phyloP scores from a whole-genome alignment of 192 early-diverging fungal genomes.

The Backusella tarrabulga region DNA sequence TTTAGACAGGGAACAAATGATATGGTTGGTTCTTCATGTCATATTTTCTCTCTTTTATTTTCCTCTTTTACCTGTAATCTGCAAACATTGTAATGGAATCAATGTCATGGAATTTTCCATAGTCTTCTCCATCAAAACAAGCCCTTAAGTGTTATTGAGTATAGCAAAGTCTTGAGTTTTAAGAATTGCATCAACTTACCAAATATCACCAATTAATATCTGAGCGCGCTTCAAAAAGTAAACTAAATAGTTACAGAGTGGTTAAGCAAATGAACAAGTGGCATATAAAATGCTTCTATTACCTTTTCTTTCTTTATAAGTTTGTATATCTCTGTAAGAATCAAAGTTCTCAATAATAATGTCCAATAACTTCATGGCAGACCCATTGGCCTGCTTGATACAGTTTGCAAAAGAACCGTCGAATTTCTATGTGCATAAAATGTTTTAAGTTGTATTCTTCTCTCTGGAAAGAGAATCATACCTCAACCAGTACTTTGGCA shows the following conservation, averaged over 20 bases:
- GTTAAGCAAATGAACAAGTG: neutral
- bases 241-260: constrained; percentile 33
- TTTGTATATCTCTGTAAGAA: constrained; percentile 66
- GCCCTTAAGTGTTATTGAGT: constrained; percentile 46
- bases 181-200: constrained; percentile 35
- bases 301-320: constrained; percentile 57
- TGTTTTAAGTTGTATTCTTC: neutral
- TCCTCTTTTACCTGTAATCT: constrained; percentile 60
- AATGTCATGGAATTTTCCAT: constrained; percentile 71
- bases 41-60: neutral
- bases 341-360: constrained; percentile 57
- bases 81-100: constrained; percentile 88
- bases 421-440: constrained; percentile 44
- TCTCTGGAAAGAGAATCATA: constrained; percentile 9
- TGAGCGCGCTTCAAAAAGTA: constrained; percentile 79
- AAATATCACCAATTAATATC: constrained; percentile 83
- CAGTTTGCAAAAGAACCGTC: constrained; percentile 62
- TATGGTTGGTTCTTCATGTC: neutral
- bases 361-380: constrained; percentile 56
- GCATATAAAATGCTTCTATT: neutral
- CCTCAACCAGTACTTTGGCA: constrained; percentile 63
- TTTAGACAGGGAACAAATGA: neutral
- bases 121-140: constrained; percentile 69
- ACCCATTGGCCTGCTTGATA: constrained; percentile 47
- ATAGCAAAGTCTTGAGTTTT: neutral